phyloP scores from a whole-genome alignment of 2,329 filamentous ascomycete species.

The Penicillium decumbens region DNA sequence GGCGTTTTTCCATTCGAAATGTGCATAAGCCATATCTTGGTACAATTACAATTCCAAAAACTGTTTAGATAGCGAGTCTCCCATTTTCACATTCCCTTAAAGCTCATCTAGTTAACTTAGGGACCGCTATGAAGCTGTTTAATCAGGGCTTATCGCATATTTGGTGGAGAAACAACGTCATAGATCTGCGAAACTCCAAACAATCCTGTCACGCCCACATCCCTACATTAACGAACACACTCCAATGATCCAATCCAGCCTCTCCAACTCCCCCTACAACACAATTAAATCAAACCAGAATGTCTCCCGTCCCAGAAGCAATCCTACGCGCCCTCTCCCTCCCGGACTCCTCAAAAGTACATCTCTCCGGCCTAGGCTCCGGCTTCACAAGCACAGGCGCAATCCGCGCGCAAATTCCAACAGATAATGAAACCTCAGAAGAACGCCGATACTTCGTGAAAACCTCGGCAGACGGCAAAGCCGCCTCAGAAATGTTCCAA shows the following conservation, averaged over 20 bases:
- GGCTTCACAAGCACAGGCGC: slow-evolving; percentile 45
- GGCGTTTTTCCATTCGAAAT: not conserved
- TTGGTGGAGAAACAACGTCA: slow-evolving; percentile 18
- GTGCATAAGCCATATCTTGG: slow-evolving; percentile 2
- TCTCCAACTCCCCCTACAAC: not conserved
- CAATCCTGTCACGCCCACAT: slow-evolving; percentile 2
- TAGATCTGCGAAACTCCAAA: slow-evolving; percentile 1
- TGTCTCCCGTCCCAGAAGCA: slow-evolving; percentile 31
- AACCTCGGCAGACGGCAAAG: slow-evolving; percentile 30
- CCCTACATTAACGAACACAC: slow-evolving; percentile 5
- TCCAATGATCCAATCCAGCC: not conserved
- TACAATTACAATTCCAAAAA: not conserved
- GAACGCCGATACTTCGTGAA: slow-evolving; percentile 41
- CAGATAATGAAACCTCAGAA: slow-evolving; percentile 19
- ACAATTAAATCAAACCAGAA: slow-evolving; percentile 3
- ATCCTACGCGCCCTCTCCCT: slow-evolving; percentile 40
- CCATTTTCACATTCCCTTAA: not conserved
- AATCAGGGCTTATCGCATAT: slow-evolving; percentile 5
- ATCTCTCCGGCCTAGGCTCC: slow-evolving; percentile 37
- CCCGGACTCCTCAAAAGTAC: slow-evolving; percentile 31
- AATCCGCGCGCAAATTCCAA: slow-evolving; percentile 33
- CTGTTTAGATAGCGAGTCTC: not conserved
- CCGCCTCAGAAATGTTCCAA: slow-evolving; percentile 42
- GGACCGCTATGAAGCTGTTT: not conserved
- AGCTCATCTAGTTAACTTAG: not conserved